These are phyloP conservation scores for Ajuga chamaepitys DNA, from an alignment of 257 asterid species.

Conservation along the genomic window DNA sequence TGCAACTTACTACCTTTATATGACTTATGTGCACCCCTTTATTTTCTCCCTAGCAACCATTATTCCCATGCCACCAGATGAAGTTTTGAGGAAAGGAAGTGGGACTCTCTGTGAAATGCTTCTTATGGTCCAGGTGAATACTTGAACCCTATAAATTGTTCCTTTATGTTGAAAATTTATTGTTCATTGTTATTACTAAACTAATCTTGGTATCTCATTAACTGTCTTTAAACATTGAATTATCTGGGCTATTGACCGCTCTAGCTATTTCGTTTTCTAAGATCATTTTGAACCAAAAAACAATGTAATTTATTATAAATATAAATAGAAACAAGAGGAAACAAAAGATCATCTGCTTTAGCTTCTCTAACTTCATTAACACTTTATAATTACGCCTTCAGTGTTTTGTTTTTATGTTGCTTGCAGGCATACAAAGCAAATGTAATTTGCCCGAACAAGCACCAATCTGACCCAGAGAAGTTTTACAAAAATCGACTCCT, in stretches of 20 bases:
- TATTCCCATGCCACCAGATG: slow-evolving; percentile 99
- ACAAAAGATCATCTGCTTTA: slow-evolving; percentile 4
- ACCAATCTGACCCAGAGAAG: slow-evolving; percentile 96
- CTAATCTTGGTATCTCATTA: neutral
- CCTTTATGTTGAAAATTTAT: neutral
- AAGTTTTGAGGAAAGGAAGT: slow-evolving; percentile 96
- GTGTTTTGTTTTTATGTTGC: slow-evolving; percentile 20
- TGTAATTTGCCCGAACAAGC: slow-evolving; percentile 96
- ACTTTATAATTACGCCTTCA: slow-evolving; percentile 15
- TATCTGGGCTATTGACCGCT: slow-evolving; percentile 6
- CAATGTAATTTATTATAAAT: neutral
- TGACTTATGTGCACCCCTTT: slow-evolving; percentile 97
- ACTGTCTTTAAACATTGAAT: slow-evolving; percentile 7
- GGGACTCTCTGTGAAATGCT: slow-evolving; percentile 99
- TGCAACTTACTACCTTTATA: slow-evolving; percentile 89
- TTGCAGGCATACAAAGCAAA: slow-evolving; percentile 91
- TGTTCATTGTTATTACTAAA: neutral
- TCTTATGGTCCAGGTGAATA: slow-evolving; percentile 93
- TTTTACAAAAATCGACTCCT: slow-evolving; percentile 72
- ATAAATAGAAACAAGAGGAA: slow-evolving; percentile 8
- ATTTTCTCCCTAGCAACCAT: slow-evolving; percentile 97
- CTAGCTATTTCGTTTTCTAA: slow-evolving; percentile 3
- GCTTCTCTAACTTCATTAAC: slow-evolving; percentile 5
- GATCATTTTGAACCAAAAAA: neutral
- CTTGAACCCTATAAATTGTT: slow-evolving; percentile 3